Evolutionary conservation across 441 rosid species (phyloP), one percentile per base, ranked within the genome.

Genomic region (Macaranga tanarius): DNA sequence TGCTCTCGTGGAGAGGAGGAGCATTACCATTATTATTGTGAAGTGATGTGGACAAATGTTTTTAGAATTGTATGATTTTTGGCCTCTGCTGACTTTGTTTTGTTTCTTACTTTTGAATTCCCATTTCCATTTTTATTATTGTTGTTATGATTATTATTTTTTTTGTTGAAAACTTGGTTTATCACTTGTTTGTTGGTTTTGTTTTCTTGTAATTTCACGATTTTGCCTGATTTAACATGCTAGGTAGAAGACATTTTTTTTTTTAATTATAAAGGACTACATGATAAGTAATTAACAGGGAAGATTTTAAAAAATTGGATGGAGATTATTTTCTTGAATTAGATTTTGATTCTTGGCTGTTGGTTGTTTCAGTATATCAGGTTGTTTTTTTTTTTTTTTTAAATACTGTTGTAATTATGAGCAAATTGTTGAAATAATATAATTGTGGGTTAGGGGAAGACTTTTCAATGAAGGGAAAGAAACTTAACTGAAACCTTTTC

Each of bases 31-130:
- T 42, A 60, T 70, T 67, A 62, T n/a, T n/a, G n/a, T n/a, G n/a
- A 56, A 81, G 89, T 82, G 75, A 95, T 95, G 99, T 95, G 98
- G 99, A 92, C 99, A 47, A 95, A 95, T 76, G 95, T 92, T 73
- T 95, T 95, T 79, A 84, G 85, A 87, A 89, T 95, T 71, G 99
- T 95, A 81, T 71, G 95, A 72, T 79, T 63, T 52, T 69, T 62
- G 50, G 17, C 57, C 38, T 34, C 38, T 34, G 38, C 38, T 4
- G 7, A 51, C 42, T 22, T 65, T 13, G 19, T 42, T 20, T 2
- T 26, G 9, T 62, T 52, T 47, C 20, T 15, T 50, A 6, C 50
- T n/a, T 61, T 44, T 42, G 38, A 34, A 34, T 34, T 34, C 2
- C 6, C 38, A 34, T 34, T 34, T 34, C 38, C 38, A 3, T 34